Evolutionary conservation across 2,329 filamentous ascomycete genomes (phyloP).

Genomic region (Xylariaceae sp.): DNA sequence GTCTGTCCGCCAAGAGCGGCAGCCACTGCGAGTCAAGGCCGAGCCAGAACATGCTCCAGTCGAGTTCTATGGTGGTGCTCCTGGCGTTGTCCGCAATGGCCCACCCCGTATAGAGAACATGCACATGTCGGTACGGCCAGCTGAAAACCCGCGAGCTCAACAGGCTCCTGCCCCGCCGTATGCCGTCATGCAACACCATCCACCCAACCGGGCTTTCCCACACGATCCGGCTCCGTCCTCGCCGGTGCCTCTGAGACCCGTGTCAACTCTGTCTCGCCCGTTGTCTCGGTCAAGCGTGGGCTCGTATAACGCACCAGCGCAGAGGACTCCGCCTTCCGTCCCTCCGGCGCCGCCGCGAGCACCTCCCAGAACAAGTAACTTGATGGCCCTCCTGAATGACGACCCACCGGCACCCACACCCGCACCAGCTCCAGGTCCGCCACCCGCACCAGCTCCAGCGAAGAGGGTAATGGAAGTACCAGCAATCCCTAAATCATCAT

Average conservation of each 20-base stretch:
- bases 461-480: slow-evolving; percentile 48
- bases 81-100: slow-evolving; percentile 35
- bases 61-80: slow-evolving; percentile 38
- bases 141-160: slow-evolving; percentile 39
- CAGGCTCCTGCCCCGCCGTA: slow-evolving; percentile 32
- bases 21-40: slow-evolving; percentile 41
- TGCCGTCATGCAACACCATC: slow-evolving; percentile 35
- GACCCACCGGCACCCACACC: no score
- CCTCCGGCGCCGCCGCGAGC: slow-evolving; percentile 37
- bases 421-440: no score
- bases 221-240: slow-evolving; percentile 37
- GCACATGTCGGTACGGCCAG: slow-evolving; percentile 35
- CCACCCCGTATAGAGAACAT: slow-evolving; percentile 38
- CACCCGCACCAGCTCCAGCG: no score
- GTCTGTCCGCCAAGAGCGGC: slow-evolving; percentile 27
- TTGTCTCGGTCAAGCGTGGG: slow-evolving; percentile 29
- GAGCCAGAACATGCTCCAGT: slow-evolving; percentile 44
- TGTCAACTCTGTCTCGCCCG: slow-evolving; percentile 29
- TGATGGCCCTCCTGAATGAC: slow-evolving; percentile 59
- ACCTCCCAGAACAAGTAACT: slow-evolving; percentile 53
- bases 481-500: slow-evolving; percentile 36
- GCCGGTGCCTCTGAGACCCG: slow-evolving; percentile 32
- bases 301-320: slow-evolving; percentile 31
- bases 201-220: slow-evolving; percentile 37
- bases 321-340: slow-evolving; percentile 35